phyloP scores from a whole-genome alignment of 1,284 basidiomycete species.

The Austroboletus novae-zelandiae region DNA sequence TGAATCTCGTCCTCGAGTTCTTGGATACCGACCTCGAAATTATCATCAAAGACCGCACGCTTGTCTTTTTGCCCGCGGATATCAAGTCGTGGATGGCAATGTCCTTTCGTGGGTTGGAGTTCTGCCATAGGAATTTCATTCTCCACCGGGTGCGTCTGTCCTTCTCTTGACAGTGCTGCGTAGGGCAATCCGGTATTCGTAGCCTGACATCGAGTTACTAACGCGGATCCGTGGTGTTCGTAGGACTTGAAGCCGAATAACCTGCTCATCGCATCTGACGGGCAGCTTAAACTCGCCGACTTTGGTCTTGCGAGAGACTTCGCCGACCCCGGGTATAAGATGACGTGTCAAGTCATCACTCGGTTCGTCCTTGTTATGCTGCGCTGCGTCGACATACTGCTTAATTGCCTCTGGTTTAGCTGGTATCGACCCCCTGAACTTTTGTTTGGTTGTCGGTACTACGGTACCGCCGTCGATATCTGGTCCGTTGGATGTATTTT shows the following conservation, averaged over 20 bases:
- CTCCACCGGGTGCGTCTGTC: slow-evolving; percentile 77
- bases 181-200: slow-evolving; percentile 10
- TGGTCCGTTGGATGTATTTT: slow-evolving; percentile 98
- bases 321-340: slow-evolving; percentile 88
- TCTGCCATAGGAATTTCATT: slow-evolving; percentile 93
- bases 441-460: slow-evolving; percentile 84
- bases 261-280: slow-evolving; percentile 88
- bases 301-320: slow-evolving; percentile 98
- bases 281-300: slow-evolving; percentile 96
- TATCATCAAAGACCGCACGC: slow-evolving; percentile 89
- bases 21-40: slow-evolving; percentile 97
- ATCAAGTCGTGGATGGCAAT: slow-evolving; percentile 99
- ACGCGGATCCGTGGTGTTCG: background rate
- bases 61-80: slow-evolving; percentile 92
- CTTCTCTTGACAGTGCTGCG: slow-evolving; percentile 9
- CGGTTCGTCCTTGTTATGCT: slow-evolving; percentile 47
- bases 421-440: slow-evolving; percentile 99
- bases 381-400: background rate
- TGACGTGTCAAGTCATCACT: slow-evolving; percentile 99
- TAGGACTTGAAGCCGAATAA: slow-evolving; percentile 99
- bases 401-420: slow-evolving; percentile 40
- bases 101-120: slow-evolving; percentile 95
- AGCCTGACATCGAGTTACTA: slow-evolving; percentile 6
- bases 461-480: slow-evolving; percentile 86
- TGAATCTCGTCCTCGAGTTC: slow-evolving; percentile 98